These are phyloP conservation scores for Kuraishia borneana DNA, from an alignment of 805 yeast genomes.

Conservation along the genomic window DNA sequence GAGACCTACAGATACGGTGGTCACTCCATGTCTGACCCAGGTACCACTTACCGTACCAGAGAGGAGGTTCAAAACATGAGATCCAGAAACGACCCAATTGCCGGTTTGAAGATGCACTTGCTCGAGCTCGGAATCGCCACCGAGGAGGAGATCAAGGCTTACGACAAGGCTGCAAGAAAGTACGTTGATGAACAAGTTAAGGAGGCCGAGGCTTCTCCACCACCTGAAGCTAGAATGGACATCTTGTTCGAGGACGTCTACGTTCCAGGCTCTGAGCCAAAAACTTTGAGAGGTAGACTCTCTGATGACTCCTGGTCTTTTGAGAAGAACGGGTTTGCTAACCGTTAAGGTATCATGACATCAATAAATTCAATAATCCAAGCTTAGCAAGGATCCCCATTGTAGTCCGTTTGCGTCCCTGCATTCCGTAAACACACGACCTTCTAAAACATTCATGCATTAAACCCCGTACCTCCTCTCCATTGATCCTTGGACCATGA, in stretches of 20 bases:
- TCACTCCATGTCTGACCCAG: slow-evolving; percentile 99
- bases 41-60: slow-evolving; percentile 99
- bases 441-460: background rate
- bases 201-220: slow-evolving; percentile 86
- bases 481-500: background rate
- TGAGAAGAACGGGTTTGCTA: slow-evolving; percentile 25
- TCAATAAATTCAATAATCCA: no score
- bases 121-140: slow-evolving; percentile 78
- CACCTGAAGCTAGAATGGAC: slow-evolving; percentile 93
- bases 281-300: slow-evolving; percentile 91
- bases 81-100: slow-evolving; percentile 95
- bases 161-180: slow-evolving; percentile 94
- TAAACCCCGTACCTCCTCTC: background rate
- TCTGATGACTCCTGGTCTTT: slow-evolving; percentile 83
- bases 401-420: no score
- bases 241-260: slow-evolving; percentile 94
- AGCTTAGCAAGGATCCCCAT: no score
- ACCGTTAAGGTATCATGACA: slow-evolving; percentile 17
- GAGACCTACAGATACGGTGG: slow-evolving; percentile 99
- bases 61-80: slow-evolving; percentile 99
- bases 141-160: slow-evolving; percentile 88
- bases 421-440: background rate
- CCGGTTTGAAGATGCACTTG: slow-evolving; percentile 83
- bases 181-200: slow-evolving; percentile 92
- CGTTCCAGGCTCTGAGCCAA: slow-evolving; percentile 87